Evolutionary conservation across 345 rosid genomes (phyloP), one percentile per base, ranked within the genome.

Genomic region (Barbarea vulgaris): DNA sequence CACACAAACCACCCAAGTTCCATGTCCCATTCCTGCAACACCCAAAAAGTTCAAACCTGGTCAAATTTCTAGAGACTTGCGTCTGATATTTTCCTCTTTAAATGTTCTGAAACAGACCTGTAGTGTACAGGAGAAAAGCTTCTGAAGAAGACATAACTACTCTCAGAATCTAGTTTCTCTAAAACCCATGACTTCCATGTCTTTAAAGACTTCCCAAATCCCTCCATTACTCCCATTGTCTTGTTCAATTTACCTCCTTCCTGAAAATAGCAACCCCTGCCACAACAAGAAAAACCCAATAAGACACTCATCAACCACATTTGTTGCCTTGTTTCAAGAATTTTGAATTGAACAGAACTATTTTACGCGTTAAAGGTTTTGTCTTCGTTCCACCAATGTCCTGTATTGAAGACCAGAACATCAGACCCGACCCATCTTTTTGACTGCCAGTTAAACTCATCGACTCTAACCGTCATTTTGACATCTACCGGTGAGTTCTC

Each of bases 381-480:
- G 60, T 85, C 85, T 42, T 81, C 80, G 31, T 84, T 92, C 98
- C 97, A 95, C 97, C 96, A 92, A 21, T 90, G 96, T 5, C 94
- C 93, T 11, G 87, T 83, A 46, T 87, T 92, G 83, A 92, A 86
- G 63, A 95, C 81, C 0, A 92, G 52, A 55, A 95, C 84, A 64
- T 92, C 82, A 2, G 96, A 96, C 10, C 84, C 94, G 1, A 52
- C 77, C 97, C 97, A 89, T 27, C 64, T 83, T 37, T 25, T 60
- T 2, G 96, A 82, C 75, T 77, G 84, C 91, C 96, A 86, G 77
- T 88, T 87, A 59, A 95, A 63, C 73, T 81, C 72, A 11, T 92
- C 94, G 5, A 92, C 86, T 78, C 85, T 83, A 52, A 95, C 31
- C 1, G 93, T 83, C 54, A 55, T 50, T 33, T 59, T 83, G 51